Evolutionary conservation across 345 rosid genomes (phyloP), one percentile per base, ranked within the genome.

Genomic region (Eucalyptus regnans): DNA sequence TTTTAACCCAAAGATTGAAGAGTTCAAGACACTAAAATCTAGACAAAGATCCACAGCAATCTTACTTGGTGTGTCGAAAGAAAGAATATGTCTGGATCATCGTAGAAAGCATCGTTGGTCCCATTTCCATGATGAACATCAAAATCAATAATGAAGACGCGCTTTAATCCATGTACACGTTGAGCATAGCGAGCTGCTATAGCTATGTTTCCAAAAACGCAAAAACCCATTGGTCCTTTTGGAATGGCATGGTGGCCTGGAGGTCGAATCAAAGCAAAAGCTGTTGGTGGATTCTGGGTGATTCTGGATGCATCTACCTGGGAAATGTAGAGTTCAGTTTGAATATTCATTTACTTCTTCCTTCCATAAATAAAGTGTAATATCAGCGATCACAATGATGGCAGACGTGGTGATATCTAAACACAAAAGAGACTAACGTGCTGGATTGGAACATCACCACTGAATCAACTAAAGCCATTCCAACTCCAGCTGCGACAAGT

Each of bases 41-140:
- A 41, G 84, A 41, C 48, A 41, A 48, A 66, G 50, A 50, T 64
- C 58, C 62, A 20, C 14, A 9, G 31, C 8, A 62, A 66, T 54
- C 95, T 88, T 91, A 95, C 99, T 91, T 97, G 99, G 94, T 97
- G 99, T 86, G 98, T 96, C 84, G 99, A 96, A 92, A 97, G 94
- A 88, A 97, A 97, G 93, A 96, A 96, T 88, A 96, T 92, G 92
- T 96, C 98, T 58, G 99, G 98, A 89, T 97, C 98, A 60, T 97
- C 94, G 29, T 93, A 91, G 93, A 97, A 97, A 12, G 96, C 96
- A 92, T 96, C 99, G 88, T 95, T 96, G 49, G 98, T 96, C 41
- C 99, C 99, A 92, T 97, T 97, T 88, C 99, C 99, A 84, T 97
- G 99, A 92, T 96, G 99, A 93, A 97, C 98, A 92, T 97, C 98